phyloP scores from a whole-genome alignment of 129 eudicot genomes.

The Rutidosis leptorrhynchoides region DNA sequence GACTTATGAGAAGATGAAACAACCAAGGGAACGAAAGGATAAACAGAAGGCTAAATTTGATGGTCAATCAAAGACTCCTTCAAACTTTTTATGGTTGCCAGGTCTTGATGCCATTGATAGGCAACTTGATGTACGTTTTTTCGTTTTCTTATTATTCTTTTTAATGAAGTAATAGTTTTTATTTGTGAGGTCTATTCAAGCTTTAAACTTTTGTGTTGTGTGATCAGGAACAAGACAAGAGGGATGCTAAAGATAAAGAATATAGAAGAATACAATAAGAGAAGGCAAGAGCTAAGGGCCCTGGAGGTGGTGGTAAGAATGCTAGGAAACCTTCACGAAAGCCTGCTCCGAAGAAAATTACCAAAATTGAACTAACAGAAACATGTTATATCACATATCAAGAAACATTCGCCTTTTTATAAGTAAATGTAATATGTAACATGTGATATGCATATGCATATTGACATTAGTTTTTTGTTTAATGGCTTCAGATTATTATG shows the following conservation, averaged over 20 bases:
- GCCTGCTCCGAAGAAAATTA: constrained; percentile 38
- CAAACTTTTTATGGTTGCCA: constrained; percentile 52
- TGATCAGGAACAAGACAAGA: constrained; percentile 57
- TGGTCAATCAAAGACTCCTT: constrained; percentile 48
- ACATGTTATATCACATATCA: constrained; percentile 25
- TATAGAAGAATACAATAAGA: constrained; percentile 34
- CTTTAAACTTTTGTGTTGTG: not conserved
- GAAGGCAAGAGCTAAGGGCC: constrained; percentile 33
- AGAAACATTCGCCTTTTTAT: not conserved
- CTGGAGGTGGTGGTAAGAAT: constrained; percentile 38
- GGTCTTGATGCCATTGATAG: constrained; percentile 82
- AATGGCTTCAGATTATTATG: constrained; percentile 6
- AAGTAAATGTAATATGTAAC: too few relatives aligned
- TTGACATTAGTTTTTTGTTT: not conserved
- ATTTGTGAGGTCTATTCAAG: not conserved
- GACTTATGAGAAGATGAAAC: constrained; percentile 71
- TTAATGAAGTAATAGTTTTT: not conserved
- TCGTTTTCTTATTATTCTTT: too few relatives aligned
- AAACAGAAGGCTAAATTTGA: constrained; percentile 51
- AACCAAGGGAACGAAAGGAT: constrained; percentile 52
- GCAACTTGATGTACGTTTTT: constrained; percentile 73
- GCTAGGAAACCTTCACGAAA: constrained; percentile 29
- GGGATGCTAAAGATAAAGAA: constrained; percentile 50
- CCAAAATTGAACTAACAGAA: constrained; percentile 39
- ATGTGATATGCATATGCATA: too few relatives aligned